These are phyloP conservation scores for Teratosphaeria pseudoeucalypti DNA, from an alignment of 2,329 filamentous ascomycete species.

Conservation along the genomic window DNA sequence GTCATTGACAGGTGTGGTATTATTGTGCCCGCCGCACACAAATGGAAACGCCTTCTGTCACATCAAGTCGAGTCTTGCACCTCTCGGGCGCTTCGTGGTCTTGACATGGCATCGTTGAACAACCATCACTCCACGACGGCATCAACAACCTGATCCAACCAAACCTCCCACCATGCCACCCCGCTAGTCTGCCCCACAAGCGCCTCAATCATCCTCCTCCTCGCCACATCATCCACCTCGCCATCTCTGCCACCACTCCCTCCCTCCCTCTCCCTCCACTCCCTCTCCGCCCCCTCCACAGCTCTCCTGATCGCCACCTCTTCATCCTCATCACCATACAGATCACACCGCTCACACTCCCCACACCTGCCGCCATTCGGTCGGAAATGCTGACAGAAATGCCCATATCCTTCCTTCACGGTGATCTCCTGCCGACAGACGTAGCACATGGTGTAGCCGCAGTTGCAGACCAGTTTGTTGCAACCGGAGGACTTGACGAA, in stretches of 20 bases:
- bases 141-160: neutral
- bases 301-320: constrained; percentile 32
- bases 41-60: too few species aligned
- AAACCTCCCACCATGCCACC: neutral
- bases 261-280: constrained; percentile 36
- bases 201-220: neutral
- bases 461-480: constrained; percentile 93
- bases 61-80: too few species aligned
- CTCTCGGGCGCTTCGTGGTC: too few species aligned
- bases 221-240: neutral
- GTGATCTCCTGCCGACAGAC: constrained; percentile 60
- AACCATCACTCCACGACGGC: neutral
- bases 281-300: constrained; percentile 32
- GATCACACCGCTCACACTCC: constrained; percentile 57
- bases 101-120: neutral
- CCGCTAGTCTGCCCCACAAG: neutral
- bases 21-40: too few species aligned
- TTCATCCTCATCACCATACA: constrained; percentile 41
- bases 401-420: constrained; percentile 66
- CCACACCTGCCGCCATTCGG: constrained; percentile 65
- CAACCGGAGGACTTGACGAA: constrained; percentile 92
- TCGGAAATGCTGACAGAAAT: constrained; percentile 95
- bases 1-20: too few species aligned
- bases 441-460: constrained; percentile 97
- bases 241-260: neutral